Conservation (phyloP, 768 basidiomycete genomes). For the Glaciozyma martinii region DNA sequence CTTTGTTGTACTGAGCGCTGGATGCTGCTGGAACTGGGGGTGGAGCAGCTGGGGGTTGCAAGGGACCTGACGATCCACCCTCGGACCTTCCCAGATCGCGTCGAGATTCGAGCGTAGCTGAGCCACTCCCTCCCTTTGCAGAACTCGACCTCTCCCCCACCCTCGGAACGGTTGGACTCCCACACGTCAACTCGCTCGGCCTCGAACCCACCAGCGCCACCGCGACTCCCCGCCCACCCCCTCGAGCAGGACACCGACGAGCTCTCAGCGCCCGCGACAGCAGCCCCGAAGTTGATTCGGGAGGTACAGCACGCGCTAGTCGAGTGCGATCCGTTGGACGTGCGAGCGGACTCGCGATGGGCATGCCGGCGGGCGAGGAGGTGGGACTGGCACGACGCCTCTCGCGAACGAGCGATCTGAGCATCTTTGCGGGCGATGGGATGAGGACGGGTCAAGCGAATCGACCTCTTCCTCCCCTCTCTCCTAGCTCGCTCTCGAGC, state of each 20-base stretch:
- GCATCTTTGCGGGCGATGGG: too few species aligned
- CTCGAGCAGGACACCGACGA: not conserved
- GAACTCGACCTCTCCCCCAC: conserved; percentile 28
- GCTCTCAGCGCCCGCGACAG: conserved; percentile 5
- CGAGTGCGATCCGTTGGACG: conserved; percentile 19
- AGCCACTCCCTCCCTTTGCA: not conserved
- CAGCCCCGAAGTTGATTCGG: conserved; percentile 15
- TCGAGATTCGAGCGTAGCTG: not conserved
- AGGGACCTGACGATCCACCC: too few species aligned
- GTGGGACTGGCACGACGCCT: not conserved
- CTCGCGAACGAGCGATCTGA: not conserved
- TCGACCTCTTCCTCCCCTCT: conserved; percentile 15
- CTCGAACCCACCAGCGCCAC: not conserved
- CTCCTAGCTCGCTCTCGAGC: conserved; percentile 12
- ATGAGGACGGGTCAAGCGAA: not conserved
- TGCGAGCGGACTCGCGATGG: conserved; percentile 9
- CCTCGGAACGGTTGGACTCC: not conserved
- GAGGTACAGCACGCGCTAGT: conserved; percentile 1
- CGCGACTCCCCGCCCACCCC: conserved; percentile 9
- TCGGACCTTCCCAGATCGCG: not conserved
- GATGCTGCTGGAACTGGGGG: too few species aligned
- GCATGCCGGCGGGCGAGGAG: not conserved
- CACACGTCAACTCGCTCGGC: not conserved
- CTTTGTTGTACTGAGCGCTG: too few species aligned
- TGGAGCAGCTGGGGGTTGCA: too few species aligned